Conservation (phyloP, 2,329 filamentous ascomycete genomes). For the Hymenoscyphus linearis region DNA sequence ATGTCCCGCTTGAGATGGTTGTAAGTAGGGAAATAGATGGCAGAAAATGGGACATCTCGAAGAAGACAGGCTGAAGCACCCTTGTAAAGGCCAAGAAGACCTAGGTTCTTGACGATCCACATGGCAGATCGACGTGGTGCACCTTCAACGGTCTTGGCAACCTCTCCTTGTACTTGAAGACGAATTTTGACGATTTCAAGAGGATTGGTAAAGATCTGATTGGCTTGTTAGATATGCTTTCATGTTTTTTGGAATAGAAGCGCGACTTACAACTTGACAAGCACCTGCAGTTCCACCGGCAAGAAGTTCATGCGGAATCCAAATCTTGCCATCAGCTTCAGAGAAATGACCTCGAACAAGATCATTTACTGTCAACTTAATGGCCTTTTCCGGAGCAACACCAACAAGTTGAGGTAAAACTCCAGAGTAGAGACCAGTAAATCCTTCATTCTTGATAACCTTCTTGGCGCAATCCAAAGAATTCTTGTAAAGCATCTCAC, state of each 20-base stretch:
- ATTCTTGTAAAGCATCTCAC: constrained; percentile 92
- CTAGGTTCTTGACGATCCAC: constrained; percentile 96
- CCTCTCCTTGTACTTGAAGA: constrained; percentile 93
- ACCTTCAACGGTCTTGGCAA: constrained; percentile 79
- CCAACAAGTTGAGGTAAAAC: constrained; percentile 92
- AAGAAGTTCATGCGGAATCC: constrained; percentile 66
- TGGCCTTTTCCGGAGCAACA: constrained; percentile 98
- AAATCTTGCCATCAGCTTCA: constrained; percentile 71
- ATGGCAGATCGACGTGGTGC: constrained; percentile 86
- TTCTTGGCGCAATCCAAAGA: constrained; percentile 93
- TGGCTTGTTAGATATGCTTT: constrained; percentile 7
- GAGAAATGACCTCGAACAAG: constrained; percentile 73
- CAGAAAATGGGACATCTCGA: constrained; percentile 95
- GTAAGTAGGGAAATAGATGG: constrained; percentile 98
- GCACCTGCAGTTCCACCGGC: constrained; percentile 85
- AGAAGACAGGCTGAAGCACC: constrained; percentile 90
- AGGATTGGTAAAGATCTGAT: constrained; percentile 89
- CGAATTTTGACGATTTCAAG: constrained; percentile 99
- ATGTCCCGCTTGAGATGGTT: constrained; percentile 88
- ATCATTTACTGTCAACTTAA: constrained; percentile 98
- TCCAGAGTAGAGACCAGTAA: constrained; percentile 86
- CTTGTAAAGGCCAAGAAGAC: constrained; percentile 93
- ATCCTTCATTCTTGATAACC: constrained; percentile 87
- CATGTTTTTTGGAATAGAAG: neutral
- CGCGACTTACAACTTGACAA: constrained; percentile 82